These are phyloP conservation scores for Syncephalastrum contaminatum DNA, from an alignment of 371 early-diverging fungal genomes.

Conservation along the genomic window DNA sequence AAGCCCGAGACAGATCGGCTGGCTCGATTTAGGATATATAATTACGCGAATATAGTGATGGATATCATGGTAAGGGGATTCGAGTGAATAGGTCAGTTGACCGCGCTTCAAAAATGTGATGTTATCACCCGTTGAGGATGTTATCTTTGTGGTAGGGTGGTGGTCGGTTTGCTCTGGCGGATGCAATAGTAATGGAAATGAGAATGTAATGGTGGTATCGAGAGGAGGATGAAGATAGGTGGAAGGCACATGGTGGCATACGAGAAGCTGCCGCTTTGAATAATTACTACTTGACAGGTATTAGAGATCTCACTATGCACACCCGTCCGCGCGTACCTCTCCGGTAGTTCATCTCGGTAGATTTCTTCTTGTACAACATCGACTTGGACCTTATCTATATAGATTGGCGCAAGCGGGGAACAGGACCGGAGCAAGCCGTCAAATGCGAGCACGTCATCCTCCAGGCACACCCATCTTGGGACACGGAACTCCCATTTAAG, in stretches of 20 bases:
- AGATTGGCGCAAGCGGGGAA: not conserved
- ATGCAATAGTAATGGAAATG: constrained; percentile 19
- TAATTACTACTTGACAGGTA: not conserved
- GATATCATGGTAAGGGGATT: constrained; percentile 32
- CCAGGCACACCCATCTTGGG: constrained; percentile 31
- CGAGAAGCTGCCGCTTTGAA: constrained; percentile 22
- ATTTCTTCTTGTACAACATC: constrained; percentile 36
- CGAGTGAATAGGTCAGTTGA: constrained; percentile 22
- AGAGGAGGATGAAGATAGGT: constrained; percentile 33
- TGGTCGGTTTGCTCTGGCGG: constrained; percentile 1
- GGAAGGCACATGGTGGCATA: constrained; percentile 18
- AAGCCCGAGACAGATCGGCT: constrained; percentile 29
- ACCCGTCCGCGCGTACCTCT: not conserved
- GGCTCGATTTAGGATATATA: constrained; percentile 11
- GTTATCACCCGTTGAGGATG: no score
- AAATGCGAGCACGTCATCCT: constrained; percentile 20
- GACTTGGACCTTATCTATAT: constrained; percentile 16
- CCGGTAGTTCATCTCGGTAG: constrained; percentile 21
- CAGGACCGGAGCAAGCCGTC: constrained; percentile 19
- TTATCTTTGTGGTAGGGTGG: constrained; percentile 8
- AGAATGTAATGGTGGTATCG: constrained; percentile 26
- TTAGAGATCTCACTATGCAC: not conserved
- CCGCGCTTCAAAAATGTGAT: not conserved
- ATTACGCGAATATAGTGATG: constrained; percentile 29
- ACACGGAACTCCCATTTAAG: constrained; percentile 29